Conservation (phyloP, 2,329 filamentous ascomycete genomes). For the Leptographium wingfieldii region DNA sequence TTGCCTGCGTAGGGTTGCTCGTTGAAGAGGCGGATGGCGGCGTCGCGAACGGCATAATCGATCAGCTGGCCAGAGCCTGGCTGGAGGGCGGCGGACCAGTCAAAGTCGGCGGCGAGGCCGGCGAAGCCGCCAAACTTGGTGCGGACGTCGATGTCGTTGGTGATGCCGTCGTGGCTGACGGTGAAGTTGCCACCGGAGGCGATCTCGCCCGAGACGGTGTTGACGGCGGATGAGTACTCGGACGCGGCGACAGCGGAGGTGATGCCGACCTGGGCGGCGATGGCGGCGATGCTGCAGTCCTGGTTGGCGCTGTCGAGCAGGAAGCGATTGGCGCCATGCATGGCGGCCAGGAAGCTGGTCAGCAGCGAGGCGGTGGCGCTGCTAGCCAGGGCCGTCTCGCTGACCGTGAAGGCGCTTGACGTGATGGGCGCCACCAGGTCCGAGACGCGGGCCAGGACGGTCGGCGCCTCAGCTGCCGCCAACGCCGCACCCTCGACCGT, state of each 20-base stretch:
- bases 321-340: constrained; percentile 16
- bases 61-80: constrained; percentile 16
- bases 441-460: constrained; percentile 14
- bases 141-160: constrained; percentile 14
- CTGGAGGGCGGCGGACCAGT: neutral
- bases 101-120: constrained; percentile 9
- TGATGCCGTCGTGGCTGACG: constrained; percentile 16
- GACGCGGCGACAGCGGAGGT: constrained; percentile 11
- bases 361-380: constrained; percentile 8
- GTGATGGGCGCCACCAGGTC: constrained; percentile 15
- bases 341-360: constrained; percentile 15
- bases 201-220: constrained; percentile 16
- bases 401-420: constrained; percentile 15
- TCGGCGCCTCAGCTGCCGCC: constrained; percentile 9
- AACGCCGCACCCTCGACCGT: constrained; percentile 10
- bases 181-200: constrained; percentile 13
- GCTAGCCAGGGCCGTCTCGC: constrained; percentile 8
- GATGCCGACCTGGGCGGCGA: constrained; percentile 15
- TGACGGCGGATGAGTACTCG: constrained; percentile 16
- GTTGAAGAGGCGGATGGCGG: constrained; percentile 10
- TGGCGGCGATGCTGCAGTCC: constrained; percentile 13
- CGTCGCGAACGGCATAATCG: constrained; percentile 17
- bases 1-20: neutral
- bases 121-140: constrained; percentile 16
- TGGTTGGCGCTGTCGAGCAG: constrained; percentile 12